Percentiles rank a stretch among this genome's conserved stretches.
Conservation (phyloP, 2,329 filamentous ascomycete species). For the Aspergillus pseudonomiae region DNA sequence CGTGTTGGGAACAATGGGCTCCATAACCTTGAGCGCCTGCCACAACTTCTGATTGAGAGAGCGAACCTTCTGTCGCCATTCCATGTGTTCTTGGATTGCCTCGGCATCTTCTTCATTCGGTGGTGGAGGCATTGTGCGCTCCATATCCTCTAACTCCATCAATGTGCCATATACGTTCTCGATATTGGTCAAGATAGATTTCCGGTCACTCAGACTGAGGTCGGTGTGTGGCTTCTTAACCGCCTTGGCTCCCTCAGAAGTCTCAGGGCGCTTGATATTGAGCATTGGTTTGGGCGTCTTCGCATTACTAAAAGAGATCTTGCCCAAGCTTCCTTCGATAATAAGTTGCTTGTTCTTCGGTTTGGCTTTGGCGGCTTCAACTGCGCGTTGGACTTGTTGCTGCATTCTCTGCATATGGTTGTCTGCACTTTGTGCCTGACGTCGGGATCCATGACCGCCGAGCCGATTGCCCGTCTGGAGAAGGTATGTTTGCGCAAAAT, state of each 20-base stretch:
- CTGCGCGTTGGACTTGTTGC: conserved; percentile 94
- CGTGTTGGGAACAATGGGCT: conserved; percentile 77
- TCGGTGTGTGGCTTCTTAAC: conserved; percentile 50
- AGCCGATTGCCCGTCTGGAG: conserved; percentile 90
- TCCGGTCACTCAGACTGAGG: conserved; percentile 72
- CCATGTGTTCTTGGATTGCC: conserved; percentile 71
- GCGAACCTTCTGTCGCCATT: conserved; percentile 74
- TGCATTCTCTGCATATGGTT: conserved; percentile 99
- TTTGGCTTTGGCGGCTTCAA: conserved; percentile 95
- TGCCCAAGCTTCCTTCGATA: conserved; percentile 92
- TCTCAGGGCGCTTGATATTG: conserved; percentile 89
- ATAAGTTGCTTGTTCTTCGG: conserved; percentile 98
- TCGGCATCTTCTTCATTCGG: conserved; percentile 68
- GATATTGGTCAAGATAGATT: conserved; percentile 80
- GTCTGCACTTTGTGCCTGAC: conserved; percentile 81
- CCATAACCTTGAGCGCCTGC: conserved; percentile 86
- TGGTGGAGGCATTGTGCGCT: conserved; percentile 74
- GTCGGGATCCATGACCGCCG: conserved; percentile 64
- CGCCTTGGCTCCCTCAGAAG: conserved; percentile 60
- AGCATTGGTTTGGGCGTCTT: conserved; percentile 95
- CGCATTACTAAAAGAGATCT: conserved; percentile 98
- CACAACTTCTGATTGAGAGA: conserved; percentile 80
- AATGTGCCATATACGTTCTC: conserved; percentile 85
- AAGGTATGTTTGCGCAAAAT: conserved; percentile 96
- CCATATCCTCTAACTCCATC: conserved; percentile 93